These are phyloP conservation scores for Suillus brevipes DNA, from an alignment of 768 basidiomycete species.

Conservation along the genomic window DNA sequence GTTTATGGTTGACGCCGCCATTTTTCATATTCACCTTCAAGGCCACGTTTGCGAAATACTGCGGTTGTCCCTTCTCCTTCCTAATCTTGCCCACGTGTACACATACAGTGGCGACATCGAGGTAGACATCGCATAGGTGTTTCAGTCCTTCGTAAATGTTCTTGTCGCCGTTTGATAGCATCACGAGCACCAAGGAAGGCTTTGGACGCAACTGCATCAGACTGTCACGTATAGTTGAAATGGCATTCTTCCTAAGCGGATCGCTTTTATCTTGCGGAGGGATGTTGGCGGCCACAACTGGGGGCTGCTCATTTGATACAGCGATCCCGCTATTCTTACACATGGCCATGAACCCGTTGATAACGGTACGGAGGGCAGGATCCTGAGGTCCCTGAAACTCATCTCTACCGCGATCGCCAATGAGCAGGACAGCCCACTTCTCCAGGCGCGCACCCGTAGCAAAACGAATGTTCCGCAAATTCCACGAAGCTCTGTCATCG, in stretches of 20 bases:
- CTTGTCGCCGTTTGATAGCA: slow-evolving; percentile 48
- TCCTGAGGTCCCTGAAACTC: slow-evolving; percentile 61
- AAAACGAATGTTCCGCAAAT: slow-evolving; percentile 59
- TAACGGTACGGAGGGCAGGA: slow-evolving; percentile 44
- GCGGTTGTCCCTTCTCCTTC: slow-evolving; percentile 57
- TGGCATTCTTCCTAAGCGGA: slow-evolving; percentile 52
- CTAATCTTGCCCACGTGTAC: slow-evolving; percentile 72
- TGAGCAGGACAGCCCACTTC: slow-evolving; percentile 69
- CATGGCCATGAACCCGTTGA: slow-evolving; percentile 60
- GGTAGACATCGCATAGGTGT: slow-evolving; percentile 49
- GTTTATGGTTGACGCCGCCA: slow-evolving; percentile 51
- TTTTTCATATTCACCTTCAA: slow-evolving; percentile 58
- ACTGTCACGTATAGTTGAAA: slow-evolving; percentile 41
- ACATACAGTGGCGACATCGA: slow-evolving; percentile 64
- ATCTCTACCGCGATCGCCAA: slow-evolving; percentile 59
- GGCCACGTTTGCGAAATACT: slow-evolving; percentile 57
- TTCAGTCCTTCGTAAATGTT: slow-evolving; percentile 53
- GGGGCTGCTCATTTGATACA: slow-evolving; percentile 40
- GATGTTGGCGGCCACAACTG: slow-evolving; percentile 42
- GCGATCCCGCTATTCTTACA: slow-evolving; percentile 65
- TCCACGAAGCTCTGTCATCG: slow-evolving; percentile 53
- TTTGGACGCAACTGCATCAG: slow-evolving; percentile 42
- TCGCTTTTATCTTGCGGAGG: slow-evolving; percentile 54
- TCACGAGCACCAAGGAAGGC: slow-evolving; percentile 46
- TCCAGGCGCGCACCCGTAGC: slow-evolving; percentile 52